phyloP scores from a whole-genome alignment of 768 basidiomycete species.

The Collybia mongolica region DNA sequence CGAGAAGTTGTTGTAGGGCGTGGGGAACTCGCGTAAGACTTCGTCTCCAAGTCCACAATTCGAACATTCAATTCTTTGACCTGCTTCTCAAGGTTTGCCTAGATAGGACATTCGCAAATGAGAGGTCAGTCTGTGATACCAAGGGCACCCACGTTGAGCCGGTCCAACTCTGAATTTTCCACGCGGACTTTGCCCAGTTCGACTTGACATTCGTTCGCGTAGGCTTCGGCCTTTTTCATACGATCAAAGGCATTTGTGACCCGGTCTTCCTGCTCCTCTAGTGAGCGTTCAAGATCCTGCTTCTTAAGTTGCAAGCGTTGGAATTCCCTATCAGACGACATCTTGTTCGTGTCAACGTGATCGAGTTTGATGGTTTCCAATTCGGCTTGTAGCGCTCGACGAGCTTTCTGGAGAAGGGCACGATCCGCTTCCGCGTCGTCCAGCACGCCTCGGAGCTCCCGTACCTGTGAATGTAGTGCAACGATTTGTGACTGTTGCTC shows the following conservation, averaged over 20 bases:
- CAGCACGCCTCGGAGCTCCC: constrained; percentile 75
- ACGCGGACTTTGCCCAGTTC: constrained; percentile 74
- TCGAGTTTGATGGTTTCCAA: constrained; percentile 80
- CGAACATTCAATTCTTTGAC: constrained; percentile 82
- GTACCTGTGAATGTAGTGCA: constrained; percentile 80
- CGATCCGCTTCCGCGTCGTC: constrained; percentile 87
- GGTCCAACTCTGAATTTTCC: constrained; percentile 83
- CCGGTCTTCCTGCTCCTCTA: constrained; percentile 78
- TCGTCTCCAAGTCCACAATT: constrained; percentile 81
- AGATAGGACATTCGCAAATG: not conserved
- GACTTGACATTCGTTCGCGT: constrained; percentile 71
- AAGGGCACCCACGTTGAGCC: constrained; percentile 56
- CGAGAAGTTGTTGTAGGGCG: constrained; percentile 54
- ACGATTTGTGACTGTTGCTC: constrained; percentile 88
- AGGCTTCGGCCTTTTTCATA: constrained; percentile 78
- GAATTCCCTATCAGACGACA: constrained; percentile 70
- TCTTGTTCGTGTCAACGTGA: constrained; percentile 64
- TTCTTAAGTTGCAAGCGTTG: constrained; percentile 78
- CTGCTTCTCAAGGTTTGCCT: constrained; percentile 85
- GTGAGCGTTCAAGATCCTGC: constrained; percentile 73
- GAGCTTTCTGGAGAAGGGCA: constrained; percentile 75
- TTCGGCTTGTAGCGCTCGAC: constrained; percentile 76
- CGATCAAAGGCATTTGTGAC: constrained; percentile 70
- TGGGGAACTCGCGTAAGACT: constrained; percentile 65
- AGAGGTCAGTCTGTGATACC: constrained; percentile 3